Conservation (phyloP, 305 asterid genomes). For the Galium porrigens region DNA sequence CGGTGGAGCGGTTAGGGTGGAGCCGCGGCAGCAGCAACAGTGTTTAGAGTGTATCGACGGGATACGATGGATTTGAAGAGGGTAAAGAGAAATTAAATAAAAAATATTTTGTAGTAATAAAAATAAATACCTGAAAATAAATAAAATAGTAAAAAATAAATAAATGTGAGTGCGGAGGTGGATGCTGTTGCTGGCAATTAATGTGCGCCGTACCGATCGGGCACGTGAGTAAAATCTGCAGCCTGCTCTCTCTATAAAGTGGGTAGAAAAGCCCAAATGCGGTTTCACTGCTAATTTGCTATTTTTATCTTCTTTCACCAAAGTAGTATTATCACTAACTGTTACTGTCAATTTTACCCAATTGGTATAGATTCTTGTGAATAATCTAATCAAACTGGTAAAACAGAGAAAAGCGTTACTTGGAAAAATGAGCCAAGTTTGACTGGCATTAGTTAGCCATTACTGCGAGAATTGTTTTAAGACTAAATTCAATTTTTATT, state of each 20-base stretch:
- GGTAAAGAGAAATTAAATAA: too few relatives aligned
- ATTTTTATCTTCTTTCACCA: background rate
- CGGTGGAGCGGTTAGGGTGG: background rate
- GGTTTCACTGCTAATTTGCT: background rate
- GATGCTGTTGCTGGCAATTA: background rate
- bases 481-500: too few relatives aligned
- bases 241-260: background rate
- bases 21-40: constrained; percentile 2
- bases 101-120: background rate
- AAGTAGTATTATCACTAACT: background rate
- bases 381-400: background rate
- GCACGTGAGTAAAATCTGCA: background rate
- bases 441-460: background rate
- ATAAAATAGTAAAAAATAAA: background rate
- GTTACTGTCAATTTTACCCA: background rate
- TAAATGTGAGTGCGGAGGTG: background rate
- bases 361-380: background rate
- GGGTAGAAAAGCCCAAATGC: background rate
- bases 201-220: background rate
- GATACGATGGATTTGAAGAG: background rate
- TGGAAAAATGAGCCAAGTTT: background rate
- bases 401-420: background rate
- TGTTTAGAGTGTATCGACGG: constrained; percentile 6
- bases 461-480: background rate
- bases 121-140: background rate